These are phyloP conservation scores for Aspergillus costaricaensis DNA, from an alignment of 2,329 filamentous ascomycete genomes.

Conservation along the genomic window DNA sequence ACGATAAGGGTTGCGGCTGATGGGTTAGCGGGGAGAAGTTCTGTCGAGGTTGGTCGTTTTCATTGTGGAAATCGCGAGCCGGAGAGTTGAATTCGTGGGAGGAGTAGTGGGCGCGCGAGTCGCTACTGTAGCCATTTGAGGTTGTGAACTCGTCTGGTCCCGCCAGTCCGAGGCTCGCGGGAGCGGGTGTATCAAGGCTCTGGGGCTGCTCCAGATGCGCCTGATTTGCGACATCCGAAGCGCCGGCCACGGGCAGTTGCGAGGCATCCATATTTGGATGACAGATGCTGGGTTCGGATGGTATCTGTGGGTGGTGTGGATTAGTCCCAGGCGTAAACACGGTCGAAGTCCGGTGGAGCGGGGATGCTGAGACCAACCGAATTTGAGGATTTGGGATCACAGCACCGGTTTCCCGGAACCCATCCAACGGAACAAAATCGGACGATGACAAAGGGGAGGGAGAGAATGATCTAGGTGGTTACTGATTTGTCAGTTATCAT, in stretches of 20 bases:
- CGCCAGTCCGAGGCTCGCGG: conserved; percentile 32
- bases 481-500: conserved; percentile 6
- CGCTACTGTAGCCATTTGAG: conserved; percentile 46
- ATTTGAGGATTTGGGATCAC: conserved; percentile 17
- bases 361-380: conserved; percentile 24
- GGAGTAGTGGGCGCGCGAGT: conserved; percentile 52
- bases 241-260: conserved; percentile 25
- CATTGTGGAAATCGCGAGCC: conserved; percentile 43
- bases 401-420: conserved; percentile 19
- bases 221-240: conserved; percentile 25
- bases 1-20: conserved; percentile 41
- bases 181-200: conserved; percentile 23
- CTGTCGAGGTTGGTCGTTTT: conserved; percentile 50
- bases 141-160: conserved; percentile 41
- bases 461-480: background rate
- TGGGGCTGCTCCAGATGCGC: conserved; percentile 15
- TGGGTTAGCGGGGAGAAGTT: conserved; percentile 45
- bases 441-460: conserved; percentile 4
- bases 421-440: conserved; percentile 18
- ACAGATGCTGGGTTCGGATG: conserved; percentile 1
- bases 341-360: conserved; percentile 20
- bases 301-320: conserved; percentile 7
- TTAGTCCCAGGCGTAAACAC: conserved; percentile 21
- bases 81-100: conserved; percentile 40
- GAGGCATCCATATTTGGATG: conserved; percentile 30